Percentiles rank a stretch among this genome's conserved stretches.
Conservation (phyloP, 495 filamentous ascomycete species). For the Hypoxylon lienhwacheense region DNA sequence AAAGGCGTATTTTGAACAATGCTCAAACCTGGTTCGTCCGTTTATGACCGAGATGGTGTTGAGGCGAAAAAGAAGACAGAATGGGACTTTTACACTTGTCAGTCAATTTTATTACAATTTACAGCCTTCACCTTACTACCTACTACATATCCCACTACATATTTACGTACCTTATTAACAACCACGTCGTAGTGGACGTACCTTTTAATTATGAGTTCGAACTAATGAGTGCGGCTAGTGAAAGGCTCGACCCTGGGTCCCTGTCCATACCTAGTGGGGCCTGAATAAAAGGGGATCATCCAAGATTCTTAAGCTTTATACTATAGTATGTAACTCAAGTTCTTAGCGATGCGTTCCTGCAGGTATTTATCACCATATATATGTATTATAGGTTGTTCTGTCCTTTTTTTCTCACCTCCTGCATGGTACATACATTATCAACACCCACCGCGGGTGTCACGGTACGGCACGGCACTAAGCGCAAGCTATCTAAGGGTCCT, state of each 20-base stretch:
- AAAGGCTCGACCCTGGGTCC: neutral
- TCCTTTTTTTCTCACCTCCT: constrained; percentile 28
- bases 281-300: constrained; percentile 6
- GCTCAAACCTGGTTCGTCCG: constrained; percentile 11
- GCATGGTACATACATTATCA: constrained; percentile 37
- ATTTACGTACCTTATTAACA: too few species aligned
- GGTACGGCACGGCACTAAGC: neutral
- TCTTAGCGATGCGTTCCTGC: constrained; percentile 25
- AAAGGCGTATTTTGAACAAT: constrained; percentile 4
- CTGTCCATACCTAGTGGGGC: constrained; percentile 1
- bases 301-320: neutral
- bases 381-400: too few species aligned
- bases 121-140: too few species aligned
- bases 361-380: constrained; percentile 24
- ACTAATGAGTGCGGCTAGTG: constrained; percentile 14
- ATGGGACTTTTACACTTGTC: neutral
- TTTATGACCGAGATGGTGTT: constrained; percentile 9
- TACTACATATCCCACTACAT: too few species aligned
- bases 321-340: too few species aligned
- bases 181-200: too few species aligned
- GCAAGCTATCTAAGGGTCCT: neutral
- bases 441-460: constrained; percentile 22
- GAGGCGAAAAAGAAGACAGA: constrained; percentile 6
- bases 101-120: too few species aligned
- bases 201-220: too few species aligned